Evolutionary conservation across 768 basidiomycete genomes (phyloP), one percentile per base, ranked within the genome.

Genomic region (Leccinum variicolor): DNA sequence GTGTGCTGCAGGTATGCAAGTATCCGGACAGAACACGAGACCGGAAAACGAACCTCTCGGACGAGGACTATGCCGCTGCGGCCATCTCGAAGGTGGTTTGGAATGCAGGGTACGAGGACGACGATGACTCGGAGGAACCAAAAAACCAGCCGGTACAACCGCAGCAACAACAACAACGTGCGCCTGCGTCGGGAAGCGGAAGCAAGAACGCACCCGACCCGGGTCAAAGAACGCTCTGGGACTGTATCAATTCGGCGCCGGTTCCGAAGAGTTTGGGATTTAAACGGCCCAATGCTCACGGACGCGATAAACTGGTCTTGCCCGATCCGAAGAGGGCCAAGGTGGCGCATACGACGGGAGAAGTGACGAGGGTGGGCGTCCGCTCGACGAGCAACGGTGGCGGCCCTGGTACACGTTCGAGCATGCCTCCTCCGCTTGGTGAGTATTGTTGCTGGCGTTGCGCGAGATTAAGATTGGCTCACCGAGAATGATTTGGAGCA

Each of bases 1-100:
- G n/a, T 13, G 23, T 31, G 19, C 28, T 4, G 2, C 17, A 92
- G 91, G 79, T 91, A 3, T 93, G 92, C 74, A 90, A 88, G 71
- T 84, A 84, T 60, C 87, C 89, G 0, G 85, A 85, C 23, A 91
- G 86, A 73, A 81, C 83, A 0, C 77, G 69, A 52, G 73, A 68
- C 3, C 78, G 79, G 26, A 79, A 81, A 55, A 65, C 61, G 25
- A 79, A 78, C n/a, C 76, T 92, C 4, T 81, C 84, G 0, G 69
- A 74, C 3, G 68, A 73, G 29, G 77, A 74, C 2, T 61, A 68
- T 43, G 68, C 78, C 3, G 64, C 62, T 4, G 56, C 66, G 0
- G 67, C 53, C 17, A 39, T 67, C 43, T 68, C 68, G 3, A 58
- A 4, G 31, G 52, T 55, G 6, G 52, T 54, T 33, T 66, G 66